These are phyloP conservation scores for Euphorbia pulcherrima DNA, from an alignment of 345 rosid genomes.

Conservation along the genomic window DNA sequence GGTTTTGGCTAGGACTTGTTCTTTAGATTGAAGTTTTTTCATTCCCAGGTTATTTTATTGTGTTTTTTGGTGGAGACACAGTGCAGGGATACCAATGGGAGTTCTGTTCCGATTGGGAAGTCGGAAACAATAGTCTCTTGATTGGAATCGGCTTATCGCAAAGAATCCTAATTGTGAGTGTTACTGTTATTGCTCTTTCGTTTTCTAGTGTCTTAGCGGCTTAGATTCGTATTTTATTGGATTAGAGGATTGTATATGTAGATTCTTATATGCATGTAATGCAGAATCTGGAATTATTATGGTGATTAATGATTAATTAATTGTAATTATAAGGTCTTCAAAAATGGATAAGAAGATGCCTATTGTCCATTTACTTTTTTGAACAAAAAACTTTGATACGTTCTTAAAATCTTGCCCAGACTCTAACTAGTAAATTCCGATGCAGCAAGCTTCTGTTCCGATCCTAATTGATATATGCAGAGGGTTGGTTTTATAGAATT, in stretches of 20 bases:
- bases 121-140: constrained; percentile 72
- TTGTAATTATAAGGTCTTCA: background rate
- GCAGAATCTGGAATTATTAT: background rate
- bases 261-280: background rate
- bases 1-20: too few relatives aligned
- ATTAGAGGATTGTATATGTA: background rate
- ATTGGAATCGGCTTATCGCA: constrained; percentile 73
- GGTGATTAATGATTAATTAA: too few relatives aligned
- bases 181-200: too few relatives aligned
- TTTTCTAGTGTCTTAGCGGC: background rate
- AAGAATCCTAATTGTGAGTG: constrained; percentile 72
- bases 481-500: background rate
- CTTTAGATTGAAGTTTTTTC: too few relatives aligned
- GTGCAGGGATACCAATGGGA: constrained; percentile 37
- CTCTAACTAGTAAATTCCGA: background rate
- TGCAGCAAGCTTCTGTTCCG: background rate
- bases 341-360: background rate
- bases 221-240: background rate
- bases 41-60: too few relatives aligned
- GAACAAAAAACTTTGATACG: background rate
- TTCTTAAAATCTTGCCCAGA: background rate
- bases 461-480: background rate
- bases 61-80: constrained; percentile 34
- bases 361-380: background rate
- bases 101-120: constrained; percentile 24